These are phyloP conservation scores for Eucalyptus erythrocorys DNA, from an alignment of 345 rosid species.

Conservation along the genomic window DNA sequence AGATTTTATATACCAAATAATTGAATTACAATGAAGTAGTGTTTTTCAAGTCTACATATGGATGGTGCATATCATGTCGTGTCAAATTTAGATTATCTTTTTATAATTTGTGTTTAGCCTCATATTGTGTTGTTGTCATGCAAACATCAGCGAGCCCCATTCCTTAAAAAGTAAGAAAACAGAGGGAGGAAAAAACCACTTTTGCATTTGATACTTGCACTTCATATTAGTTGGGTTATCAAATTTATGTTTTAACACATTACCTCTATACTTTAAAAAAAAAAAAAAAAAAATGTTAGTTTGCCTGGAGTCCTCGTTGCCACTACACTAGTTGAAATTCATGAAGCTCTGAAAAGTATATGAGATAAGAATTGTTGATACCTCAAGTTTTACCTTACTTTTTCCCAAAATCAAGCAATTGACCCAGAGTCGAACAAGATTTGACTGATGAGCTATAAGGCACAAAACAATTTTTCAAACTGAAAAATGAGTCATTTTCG, in stretches of 20 bases:
- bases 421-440: neutral
- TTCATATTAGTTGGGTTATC: neutral
- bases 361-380: neutral
- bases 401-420: neutral
- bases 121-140: neutral
- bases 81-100: neutral
- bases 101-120: neutral
- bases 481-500: neutral
- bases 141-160: neutral
- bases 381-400: neutral
- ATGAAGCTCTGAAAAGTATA: neutral
- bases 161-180: neutral
- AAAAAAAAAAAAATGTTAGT: neutral
- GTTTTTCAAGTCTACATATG: neutral
- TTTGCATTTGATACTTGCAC: neutral
- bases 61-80: neutral
- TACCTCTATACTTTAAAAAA: neutral
- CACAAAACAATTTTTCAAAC: neutral
- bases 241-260: neutral
- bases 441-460: neutral
- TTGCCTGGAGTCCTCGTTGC: neutral
- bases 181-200: neutral
- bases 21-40: neutral
- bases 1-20: neutral
- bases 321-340: neutral